phyloP scores from a whole-genome alignment of 2,329 filamentous ascomycete species.

The Cordyceps javanica region DNA sequence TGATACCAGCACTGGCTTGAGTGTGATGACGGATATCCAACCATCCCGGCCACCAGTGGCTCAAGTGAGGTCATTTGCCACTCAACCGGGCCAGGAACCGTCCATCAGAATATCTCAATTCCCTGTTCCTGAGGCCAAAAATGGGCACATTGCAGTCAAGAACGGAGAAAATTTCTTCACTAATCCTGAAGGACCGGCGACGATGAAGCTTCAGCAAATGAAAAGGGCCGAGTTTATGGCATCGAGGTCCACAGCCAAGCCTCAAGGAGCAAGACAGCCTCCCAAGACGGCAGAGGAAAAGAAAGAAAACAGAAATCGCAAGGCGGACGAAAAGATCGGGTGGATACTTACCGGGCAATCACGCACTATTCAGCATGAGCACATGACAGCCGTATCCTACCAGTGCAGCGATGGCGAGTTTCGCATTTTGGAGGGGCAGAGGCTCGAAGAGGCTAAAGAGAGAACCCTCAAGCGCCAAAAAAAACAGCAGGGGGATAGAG shows the following conservation, averaged over 20 bases:
- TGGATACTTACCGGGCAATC: constrained; percentile 4
- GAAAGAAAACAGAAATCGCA: constrained; percentile 2
- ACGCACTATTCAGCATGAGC: background rate
- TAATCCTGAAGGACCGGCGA: background rate
- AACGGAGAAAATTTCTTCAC: background rate
- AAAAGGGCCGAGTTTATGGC: background rate
- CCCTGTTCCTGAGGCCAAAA: background rate
- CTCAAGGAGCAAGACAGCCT: background rate
- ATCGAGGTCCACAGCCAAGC: background rate
- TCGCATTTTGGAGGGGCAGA: background rate
- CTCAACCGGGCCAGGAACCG: background rate
- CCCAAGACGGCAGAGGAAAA: constrained; percentile 8
- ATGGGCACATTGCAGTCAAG: background rate
- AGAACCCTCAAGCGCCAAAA: background rate
- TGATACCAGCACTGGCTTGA: constrained; percentile 1
- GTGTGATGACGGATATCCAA: constrained; percentile 1
- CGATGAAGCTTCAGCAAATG: constrained; percentile 1
- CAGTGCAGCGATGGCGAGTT: constrained; percentile 5
- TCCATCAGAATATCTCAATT: constrained; percentile 6
- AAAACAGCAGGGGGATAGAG: background rate
- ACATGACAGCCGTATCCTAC: background rate
- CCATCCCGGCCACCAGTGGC: constrained; percentile 3
- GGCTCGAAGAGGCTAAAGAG: constrained; percentile 1
- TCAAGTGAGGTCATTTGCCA: background rate
- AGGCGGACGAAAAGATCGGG: background rate